Base-by-base conservation (phyloP, 805 yeast species). In the Candida adriatica region DNA sequence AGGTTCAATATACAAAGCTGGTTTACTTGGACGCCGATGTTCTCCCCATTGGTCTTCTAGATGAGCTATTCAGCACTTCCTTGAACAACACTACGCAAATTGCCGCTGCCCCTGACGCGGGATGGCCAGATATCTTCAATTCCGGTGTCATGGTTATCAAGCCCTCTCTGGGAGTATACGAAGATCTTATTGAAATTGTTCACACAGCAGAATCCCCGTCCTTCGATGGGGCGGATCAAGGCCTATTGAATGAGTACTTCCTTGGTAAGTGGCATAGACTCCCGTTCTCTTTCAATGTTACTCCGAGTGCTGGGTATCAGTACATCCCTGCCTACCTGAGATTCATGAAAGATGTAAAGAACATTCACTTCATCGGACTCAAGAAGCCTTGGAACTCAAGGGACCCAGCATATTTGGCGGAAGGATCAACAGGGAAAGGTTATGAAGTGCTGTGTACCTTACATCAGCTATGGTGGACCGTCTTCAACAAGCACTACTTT, bases 181-280 rank as follows among this genome's bases (percentile, higher is more conserved):
- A 53, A 6, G 58, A 59, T 16, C 60, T 84, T 26, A 27, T 53
- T 17, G 24, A 40, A 1, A 43, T 42, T 17, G 46, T 58, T 22
- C 42, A 24, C 38, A 42, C 41, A 6, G 41, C 41, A 8, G 45
- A 35, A 23, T 27, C 6, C 42, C 59, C 58, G 2, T 56, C 70
- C 0, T 82, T 84, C 48, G 95, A 84, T 54, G 94, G 94, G 20
- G 88, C 90, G 3, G 95, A 84, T 56, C 95, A 84, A 55, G 95
- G 95, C 8, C 60, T 84, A 27, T 62, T 84, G 42, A 84, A 85
- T 54, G 79, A 79, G 45, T 77, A 66, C 48, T 83, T 80, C 51
- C 44, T 37, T 10, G 45, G 51, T 3, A 54, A 58, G 33, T 87
- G 96, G 95, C 55, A 63, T 22, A 66, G 73, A 27, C 58, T 90